phyloP scores from a whole-genome alignment of 2,329 filamentous ascomycete species.

The Fusarium chuoi region DNA sequence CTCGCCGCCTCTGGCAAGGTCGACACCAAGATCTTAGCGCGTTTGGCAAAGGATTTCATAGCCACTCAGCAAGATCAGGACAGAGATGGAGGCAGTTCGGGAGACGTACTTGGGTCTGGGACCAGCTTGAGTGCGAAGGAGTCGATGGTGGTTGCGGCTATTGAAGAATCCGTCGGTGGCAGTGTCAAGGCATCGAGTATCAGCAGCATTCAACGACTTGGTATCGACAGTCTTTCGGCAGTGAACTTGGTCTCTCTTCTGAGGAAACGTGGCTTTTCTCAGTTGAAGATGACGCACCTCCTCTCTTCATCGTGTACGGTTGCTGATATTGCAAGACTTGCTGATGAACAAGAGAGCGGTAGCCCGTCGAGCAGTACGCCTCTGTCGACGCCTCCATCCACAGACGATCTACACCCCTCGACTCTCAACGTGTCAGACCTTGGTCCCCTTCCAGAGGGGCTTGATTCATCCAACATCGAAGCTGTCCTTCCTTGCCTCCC shows the following conservation, averaged over 20 bases:
- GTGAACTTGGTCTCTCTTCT: slow-evolving; percentile 15
- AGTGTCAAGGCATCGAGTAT: neutral
- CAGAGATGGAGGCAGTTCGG: rapidly evolving
- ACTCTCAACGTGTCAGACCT: neutral
- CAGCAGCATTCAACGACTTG: slow-evolving; percentile 11
- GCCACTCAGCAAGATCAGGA: neutral
- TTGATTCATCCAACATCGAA: neutral
- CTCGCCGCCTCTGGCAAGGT: slow-evolving; percentile 22
- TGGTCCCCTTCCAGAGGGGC: neutral
- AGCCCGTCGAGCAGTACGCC: neutral
- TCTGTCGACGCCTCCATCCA: neutral
- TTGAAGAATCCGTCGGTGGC: slow-evolving; percentile 1
- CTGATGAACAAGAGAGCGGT: neutral
- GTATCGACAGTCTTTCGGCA: slow-evolving; percentile 16
- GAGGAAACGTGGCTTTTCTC: neutral
- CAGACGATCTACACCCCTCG: rapidly evolving
- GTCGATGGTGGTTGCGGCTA: neutral
- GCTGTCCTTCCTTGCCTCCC: slow-evolving; percentile 16
- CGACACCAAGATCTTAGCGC: slow-evolving; percentile 6
- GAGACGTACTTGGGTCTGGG: rapidly evolving
- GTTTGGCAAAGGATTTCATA: slow-evolving; percentile 8
- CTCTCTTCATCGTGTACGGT: neutral
- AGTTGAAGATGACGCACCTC: slow-evolving; percentile 4
- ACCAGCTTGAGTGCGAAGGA: neutral
- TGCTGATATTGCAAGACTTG: neutral